phyloP scores from a whole-genome alignment of 2,329 filamentous ascomycete species.

The Dryadomyces sulphureus region DNA sequence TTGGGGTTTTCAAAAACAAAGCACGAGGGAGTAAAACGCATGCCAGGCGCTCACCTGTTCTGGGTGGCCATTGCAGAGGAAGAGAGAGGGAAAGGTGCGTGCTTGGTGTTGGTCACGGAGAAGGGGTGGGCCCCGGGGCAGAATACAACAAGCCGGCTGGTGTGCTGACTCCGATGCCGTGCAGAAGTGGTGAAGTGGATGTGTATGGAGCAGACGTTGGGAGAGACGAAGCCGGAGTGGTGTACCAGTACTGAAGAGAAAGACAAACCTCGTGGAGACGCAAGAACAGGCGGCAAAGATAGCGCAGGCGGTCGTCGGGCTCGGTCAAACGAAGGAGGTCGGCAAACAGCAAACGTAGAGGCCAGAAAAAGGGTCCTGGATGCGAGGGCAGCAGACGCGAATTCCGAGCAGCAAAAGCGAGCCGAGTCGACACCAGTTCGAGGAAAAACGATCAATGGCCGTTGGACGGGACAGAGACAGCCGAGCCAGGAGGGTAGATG shows the following conservation, averaged over 20 bases:
- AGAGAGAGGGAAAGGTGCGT: not conserved
- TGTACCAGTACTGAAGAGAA: not conserved
- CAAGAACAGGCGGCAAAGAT: not conserved
- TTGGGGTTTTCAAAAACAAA: too few relatives aligned
- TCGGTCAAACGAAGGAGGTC: not conserved
- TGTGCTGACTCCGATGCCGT: not conserved
- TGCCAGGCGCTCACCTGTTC: conserved; percentile 2
- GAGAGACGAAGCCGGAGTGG: not conserved
- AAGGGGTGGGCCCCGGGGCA: too few relatives aligned
- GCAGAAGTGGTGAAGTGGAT: not conserved
- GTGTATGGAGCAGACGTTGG: too few relatives aligned
- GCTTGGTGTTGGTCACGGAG: too few relatives aligned
- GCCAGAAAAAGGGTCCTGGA: too few relatives aligned
- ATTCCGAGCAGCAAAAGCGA: too few relatives aligned
- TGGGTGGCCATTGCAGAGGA: conserved; percentile 1
- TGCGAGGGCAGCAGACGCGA: too few relatives aligned
- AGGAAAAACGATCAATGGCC: too few relatives aligned
- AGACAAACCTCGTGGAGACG: not conserved
- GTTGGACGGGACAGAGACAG: too few relatives aligned
- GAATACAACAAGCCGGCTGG: too few relatives aligned
- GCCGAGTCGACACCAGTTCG: too few relatives aligned
- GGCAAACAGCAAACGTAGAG: not conserved
- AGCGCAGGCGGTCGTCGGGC: too few relatives aligned
- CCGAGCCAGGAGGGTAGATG: not conserved
- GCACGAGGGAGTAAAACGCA: not conserved